These are phyloP conservation scores for Nicotiana attenuata DNA, from an alignment of 257 asterid genomes.

Conservation along the genomic window DNA sequence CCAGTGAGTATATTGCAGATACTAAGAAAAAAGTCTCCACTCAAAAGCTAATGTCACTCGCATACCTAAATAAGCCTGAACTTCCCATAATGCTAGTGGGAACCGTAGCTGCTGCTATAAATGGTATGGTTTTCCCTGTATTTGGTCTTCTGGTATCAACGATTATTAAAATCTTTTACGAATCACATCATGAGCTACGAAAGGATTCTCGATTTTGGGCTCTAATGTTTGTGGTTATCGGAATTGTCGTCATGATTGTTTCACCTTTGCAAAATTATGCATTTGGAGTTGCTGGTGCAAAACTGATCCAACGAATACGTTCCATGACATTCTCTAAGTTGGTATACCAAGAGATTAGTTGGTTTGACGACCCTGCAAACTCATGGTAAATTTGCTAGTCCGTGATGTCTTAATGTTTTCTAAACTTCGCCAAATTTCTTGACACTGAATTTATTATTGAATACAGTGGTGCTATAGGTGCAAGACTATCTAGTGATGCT, in stretches of 20 bases:
- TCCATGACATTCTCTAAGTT: slow-evolving; percentile 28
- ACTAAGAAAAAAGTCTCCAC: neutral
- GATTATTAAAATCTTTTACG: slow-evolving; percentile 15
- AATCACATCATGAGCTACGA: slow-evolving; percentile 19
- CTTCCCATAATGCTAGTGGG: slow-evolving; percentile 31
- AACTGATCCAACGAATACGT: slow-evolving; percentile 34
- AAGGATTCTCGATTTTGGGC: slow-evolving; percentile 42
- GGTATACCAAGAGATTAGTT: slow-evolving; percentile 37
- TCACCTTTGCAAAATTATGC: slow-evolving; percentile 33
- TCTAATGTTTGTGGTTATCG: slow-evolving; percentile 31
- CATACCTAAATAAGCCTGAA: slow-evolving; percentile 33
- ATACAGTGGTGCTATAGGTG: slow-evolving; percentile 51
- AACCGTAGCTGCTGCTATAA: slow-evolving; percentile 28
- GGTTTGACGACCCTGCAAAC: slow-evolving; percentile 47
- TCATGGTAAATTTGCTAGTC: slow-evolving; percentile 14
- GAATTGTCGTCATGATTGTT: slow-evolving; percentile 22
- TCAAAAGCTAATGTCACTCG: slow-evolving; percentile 7
- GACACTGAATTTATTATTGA: neutral
- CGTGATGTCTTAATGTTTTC: neutral
- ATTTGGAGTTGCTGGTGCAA: slow-evolving; percentile 43
- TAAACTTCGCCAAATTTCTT: neutral
- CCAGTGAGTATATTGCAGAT: neutral
- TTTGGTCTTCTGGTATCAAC: slow-evolving; percentile 22
- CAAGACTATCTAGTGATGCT: slow-evolving; percentile 56
- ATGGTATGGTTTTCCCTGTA: slow-evolving; percentile 32